phyloP scores from a whole-genome alignment of 345 rosid species.

The Eucalyptus albens region DNA sequence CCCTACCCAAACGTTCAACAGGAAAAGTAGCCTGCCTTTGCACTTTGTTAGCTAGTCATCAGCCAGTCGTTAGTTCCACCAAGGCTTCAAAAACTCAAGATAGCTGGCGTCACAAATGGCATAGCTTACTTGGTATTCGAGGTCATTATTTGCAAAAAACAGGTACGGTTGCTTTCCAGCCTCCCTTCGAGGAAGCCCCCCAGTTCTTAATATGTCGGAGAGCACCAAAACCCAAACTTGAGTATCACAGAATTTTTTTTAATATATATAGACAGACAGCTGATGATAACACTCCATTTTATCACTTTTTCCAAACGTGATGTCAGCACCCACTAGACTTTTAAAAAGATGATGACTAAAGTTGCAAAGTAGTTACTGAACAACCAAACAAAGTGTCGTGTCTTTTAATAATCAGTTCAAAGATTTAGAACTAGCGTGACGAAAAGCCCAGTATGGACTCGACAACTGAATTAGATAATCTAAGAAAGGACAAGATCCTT shows the following conservation, averaged over 20 bases:
- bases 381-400: background rate
- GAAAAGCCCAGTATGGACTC: background rate
- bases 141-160: constrained; percentile 78
- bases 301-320: background rate
- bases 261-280: background rate
- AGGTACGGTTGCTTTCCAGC: constrained; percentile 29
- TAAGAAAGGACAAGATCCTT: background rate
- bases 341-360: background rate
- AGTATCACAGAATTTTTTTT: background rate
- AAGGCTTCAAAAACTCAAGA: background rate
- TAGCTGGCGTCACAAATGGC: background rate
- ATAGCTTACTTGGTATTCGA: constrained; percentile 60
- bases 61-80: background rate
- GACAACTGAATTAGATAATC: background rate
- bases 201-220: constrained; percentile 72
- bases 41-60: constrained; percentile 15
- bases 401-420: background rate
- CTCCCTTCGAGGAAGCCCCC: constrained; percentile 72
- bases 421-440: background rate
- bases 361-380: background rate
- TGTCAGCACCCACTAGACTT: background rate
- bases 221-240: constrained; percentile 37
- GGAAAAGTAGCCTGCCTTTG: constrained; percentile 63
- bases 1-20: constrained; percentile 81
- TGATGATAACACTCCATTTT: background rate